Evolutionary conservation across 306 rosid genomes (phyloP).

Genomic region (Lathyrus sativus): DNA sequence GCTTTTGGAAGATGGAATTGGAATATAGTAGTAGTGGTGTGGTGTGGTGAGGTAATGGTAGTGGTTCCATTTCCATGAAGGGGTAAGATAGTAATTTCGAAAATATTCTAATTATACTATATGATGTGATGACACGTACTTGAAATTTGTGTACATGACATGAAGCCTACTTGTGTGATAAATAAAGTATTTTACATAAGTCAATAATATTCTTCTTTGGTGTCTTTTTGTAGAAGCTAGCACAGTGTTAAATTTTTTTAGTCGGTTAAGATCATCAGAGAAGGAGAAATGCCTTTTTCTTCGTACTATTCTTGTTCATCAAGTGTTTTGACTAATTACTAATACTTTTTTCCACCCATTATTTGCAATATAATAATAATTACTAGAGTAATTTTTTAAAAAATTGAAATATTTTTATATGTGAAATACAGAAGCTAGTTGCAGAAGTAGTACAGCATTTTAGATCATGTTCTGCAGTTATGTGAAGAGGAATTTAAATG

Average conservation of each 20-base stretch:
- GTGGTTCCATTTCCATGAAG: conserved; percentile 49
- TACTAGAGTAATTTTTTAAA: too few relatives aligned
- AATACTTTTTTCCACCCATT: neutral
- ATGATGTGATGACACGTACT: conserved; percentile 34
- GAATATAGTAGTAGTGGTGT: conserved; percentile 50
- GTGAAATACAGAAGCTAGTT: neutral
- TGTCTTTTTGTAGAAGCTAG: conserved; percentile 45
- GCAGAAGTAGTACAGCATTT: neutral
- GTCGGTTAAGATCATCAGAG: conserved; percentile 44
- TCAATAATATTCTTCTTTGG: conserved; percentile 55
- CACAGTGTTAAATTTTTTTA: conserved; percentile 49
- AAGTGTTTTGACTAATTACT: conserved; percentile 16
- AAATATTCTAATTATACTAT: conserved; percentile 12
- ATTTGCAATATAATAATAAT: too few relatives aligned
- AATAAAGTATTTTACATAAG: conserved; percentile 39
- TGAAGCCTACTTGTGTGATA: conserved; percentile 34
- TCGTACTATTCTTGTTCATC: neutral
- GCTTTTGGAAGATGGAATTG: conserved; percentile 42
- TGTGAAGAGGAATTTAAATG: neutral
- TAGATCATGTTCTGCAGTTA: neutral
- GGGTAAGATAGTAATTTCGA: conserved; percentile 48
- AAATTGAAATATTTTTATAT: too few relatives aligned
- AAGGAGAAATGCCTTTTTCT: conserved; percentile 28
- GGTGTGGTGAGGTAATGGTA: conserved; percentile 36
- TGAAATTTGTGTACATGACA: conserved; percentile 43